phyloP scores from a whole-genome alignment of 129 eudicot genomes.

The Calendula officinalis region DNA sequence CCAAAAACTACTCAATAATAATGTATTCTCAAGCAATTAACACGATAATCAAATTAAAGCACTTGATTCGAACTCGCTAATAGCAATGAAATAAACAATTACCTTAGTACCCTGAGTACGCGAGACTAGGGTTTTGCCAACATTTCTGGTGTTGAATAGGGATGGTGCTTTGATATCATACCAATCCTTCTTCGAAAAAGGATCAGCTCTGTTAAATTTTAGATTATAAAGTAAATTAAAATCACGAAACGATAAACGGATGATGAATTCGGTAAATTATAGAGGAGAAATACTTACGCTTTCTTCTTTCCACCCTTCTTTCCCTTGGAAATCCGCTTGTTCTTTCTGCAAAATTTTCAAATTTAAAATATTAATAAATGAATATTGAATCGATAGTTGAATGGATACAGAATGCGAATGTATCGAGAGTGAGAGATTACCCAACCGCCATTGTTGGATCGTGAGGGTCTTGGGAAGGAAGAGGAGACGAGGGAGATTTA shows the following conservation, averaged over 20 bases:
- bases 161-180: constrained; percentile 82
- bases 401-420: not conserved
- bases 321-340: constrained; percentile 83
- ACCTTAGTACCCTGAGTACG: constrained; percentile 97
- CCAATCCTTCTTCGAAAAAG: constrained; percentile 88
- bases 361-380: not conserved
- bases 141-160: constrained; percentile 48
- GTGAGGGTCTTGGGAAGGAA: constrained; percentile 2
- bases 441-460: constrained; percentile 36
- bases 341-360: constrained; percentile 45
- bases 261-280: not conserved
- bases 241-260: not conserved
- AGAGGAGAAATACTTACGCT: constrained; percentile 39
- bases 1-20: too few relatives aligned
- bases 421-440: constrained; percentile 5
- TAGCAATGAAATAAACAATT: not conserved
- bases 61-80: too few relatives aligned
- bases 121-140: constrained; percentile 77
- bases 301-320: constrained; percentile 93
- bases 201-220: constrained; percentile 47
- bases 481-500: not conserved
- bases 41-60: too few relatives aligned
- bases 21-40: too few relatives aligned
- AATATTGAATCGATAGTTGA: not conserved
- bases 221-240: not conserved